Evolutionary conservation across 331 rosid species (phyloP), one percentile per base, ranked within the genome.

Genomic region (Saraca asoca): DNA sequence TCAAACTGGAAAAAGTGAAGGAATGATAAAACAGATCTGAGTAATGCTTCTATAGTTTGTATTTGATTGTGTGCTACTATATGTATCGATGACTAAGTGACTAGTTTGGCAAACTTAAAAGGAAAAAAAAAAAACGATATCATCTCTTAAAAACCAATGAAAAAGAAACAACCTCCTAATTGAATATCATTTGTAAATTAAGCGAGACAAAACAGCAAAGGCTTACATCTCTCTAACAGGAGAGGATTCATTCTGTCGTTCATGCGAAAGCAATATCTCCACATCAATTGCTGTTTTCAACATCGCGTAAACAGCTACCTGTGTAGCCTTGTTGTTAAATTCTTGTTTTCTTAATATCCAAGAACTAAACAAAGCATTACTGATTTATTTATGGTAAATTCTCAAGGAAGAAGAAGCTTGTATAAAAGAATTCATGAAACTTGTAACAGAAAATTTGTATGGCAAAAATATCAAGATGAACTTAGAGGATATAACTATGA

Each of bases 151-250:
- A 49, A 44, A 48, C 14, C 39, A 7, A 15, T 69, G 10, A 8
- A 59, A 74, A 53, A 55, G 1, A 70, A 62, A 53, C 53, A 35
- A 19, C 33, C 44, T 62, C 62, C 16, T 29, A 24, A 9, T 19
- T 17, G 31, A 3, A 33, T 41, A 45, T 11, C 13, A 12, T 51
- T 57, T 31, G 35, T 6, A 15, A 29, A 33, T 42, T 18, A 37
- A 7, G 33, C 50, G 19, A 52, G 14, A 17, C 19, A 34, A 63
- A 66, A 54, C 57, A n/a, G 14, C 35, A 49, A 51, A 60, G 53
- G 18, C 91, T 83, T 75, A 88, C 91, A 83, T 83, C 62, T 83
- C 89, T 42, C 65, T 78, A 57, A 85, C 91, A 7, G 86, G 86
- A 18, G 80, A 81, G 60, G 71, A 45, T 17, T 79, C 85, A 53